These are phyloP conservation scores for Phytophthora citricola DNA, from an alignment of 352 stramenopile genomes.

Conservation along the genomic window DNA sequence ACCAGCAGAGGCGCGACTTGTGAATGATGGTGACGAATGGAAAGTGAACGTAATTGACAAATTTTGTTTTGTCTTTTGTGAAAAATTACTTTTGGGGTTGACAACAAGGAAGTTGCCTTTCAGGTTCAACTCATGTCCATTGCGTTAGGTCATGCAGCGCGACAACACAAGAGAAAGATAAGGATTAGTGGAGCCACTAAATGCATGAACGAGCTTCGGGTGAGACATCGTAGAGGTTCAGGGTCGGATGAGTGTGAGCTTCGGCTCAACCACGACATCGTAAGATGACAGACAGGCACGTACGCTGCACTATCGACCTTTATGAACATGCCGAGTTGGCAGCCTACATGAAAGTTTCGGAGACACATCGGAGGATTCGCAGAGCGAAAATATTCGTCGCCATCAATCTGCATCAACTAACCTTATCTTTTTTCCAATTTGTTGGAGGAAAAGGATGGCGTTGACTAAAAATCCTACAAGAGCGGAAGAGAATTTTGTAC, in stretches of 20 bases:
- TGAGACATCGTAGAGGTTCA: slow-evolving; percentile 20
- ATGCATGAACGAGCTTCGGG: background rate
- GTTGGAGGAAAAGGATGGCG: background rate
- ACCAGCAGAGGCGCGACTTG: slow-evolving; percentile 30
- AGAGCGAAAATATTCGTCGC: background rate
- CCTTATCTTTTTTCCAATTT: too few species aligned
- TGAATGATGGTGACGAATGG: slow-evolving; percentile 30
- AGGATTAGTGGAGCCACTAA: background rate
- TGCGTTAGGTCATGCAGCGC: too few species aligned
- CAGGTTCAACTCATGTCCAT: background rate
- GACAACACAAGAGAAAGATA: too few species aligned
- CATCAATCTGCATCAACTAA: background rate
- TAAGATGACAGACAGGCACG: slow-evolving; percentile 14
- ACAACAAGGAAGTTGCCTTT: background rate
- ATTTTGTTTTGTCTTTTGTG: background rate
- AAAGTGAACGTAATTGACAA: slow-evolving; percentile 17
- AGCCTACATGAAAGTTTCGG: slow-evolving; percentile 8
- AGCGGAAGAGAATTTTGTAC: slow-evolving; percentile 26
- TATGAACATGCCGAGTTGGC: background rate
- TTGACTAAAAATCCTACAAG: slow-evolving; percentile 26
- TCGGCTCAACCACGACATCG: slow-evolving; percentile 10
- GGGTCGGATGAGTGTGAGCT: slow-evolving; percentile 8
- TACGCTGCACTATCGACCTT: slow-evolving; percentile 3
- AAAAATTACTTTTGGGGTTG: background rate
- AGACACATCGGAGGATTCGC: slow-evolving; percentile 28